Percentiles rank a stretch among this genome's conserved stretches.
Conservation (phyloP, 441 rosid species). For the Gossypium aridum region DNA sequence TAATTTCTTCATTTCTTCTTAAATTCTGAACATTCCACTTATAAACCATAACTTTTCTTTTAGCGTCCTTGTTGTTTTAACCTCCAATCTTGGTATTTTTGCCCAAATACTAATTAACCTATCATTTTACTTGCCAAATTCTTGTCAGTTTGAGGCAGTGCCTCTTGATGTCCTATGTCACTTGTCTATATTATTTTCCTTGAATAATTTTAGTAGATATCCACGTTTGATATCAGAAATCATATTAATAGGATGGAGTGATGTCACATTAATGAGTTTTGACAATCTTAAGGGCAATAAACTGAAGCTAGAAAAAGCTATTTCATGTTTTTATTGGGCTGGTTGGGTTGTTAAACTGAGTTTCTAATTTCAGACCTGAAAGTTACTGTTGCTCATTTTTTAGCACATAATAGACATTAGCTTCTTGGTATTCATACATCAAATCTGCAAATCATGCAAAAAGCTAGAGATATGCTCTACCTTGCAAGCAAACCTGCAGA, state of each 20-base stretch:
- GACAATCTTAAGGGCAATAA: neutral
- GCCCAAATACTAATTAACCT: neutral
- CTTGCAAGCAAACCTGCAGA: neutral
- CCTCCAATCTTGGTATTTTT: neutral
- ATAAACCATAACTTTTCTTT: neutral
- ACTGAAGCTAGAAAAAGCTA: neutral
- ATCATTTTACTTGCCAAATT: neutral
- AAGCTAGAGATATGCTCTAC: neutral
- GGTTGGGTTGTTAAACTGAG: neutral
- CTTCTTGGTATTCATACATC: neutral
- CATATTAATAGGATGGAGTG: neutral
- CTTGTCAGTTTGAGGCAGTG: neutral
- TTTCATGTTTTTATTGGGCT: neutral
- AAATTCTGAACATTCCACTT: neutral
- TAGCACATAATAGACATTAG: neutral
- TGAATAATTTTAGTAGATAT: neutral
- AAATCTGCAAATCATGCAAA: neutral
- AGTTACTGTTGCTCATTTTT: neutral
- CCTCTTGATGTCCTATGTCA: neutral
- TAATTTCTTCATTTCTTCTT: neutral
- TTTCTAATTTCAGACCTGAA: neutral
- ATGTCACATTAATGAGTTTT: neutral
- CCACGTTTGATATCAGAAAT: neutral
- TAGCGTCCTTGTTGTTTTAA: neutral
- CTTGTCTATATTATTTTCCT: neutral